phyloP scores from a whole-genome alignment of 257 asterid species.

The Marsdenia floribunda region DNA sequence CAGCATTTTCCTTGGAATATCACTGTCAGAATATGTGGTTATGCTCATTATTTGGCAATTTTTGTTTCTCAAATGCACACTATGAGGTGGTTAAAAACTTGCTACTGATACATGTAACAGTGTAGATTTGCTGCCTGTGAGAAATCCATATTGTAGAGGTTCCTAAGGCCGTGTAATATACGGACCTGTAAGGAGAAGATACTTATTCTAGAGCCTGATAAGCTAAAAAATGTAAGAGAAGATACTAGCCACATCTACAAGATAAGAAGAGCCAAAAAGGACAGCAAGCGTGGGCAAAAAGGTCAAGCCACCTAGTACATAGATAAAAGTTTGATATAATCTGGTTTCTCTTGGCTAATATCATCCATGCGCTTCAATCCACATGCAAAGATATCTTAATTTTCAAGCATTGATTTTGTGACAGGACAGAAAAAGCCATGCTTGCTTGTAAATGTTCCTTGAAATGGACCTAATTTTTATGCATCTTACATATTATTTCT shows the following conservation, averaged over 20 bases:
- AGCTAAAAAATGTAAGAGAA: constrained; percentile 13
- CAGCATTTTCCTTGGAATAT: constrained; percentile 11
- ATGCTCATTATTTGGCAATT: constrained; percentile 10
- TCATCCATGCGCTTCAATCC: constrained; percentile 36
- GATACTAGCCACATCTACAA: constrained; percentile 3
- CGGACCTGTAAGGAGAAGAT: background rate
- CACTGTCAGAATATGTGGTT: constrained; percentile 4
- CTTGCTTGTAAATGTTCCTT: constrained; percentile 19
- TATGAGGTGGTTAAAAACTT: background rate
- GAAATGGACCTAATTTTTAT: constrained; percentile 7
- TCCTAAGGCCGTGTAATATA: constrained; percentile 23
- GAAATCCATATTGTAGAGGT: constrained; percentile 23
- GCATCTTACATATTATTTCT: constrained; percentile 3
- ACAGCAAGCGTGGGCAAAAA: constrained; percentile 21
- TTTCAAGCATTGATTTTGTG: background rate
- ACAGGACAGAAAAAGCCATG: constrained; percentile 18
- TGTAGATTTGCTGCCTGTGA: constrained; percentile 1
- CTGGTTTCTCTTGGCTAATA: constrained; percentile 21
- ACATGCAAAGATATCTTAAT: constrained; percentile 24
- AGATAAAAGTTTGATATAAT: constrained; percentile 27
- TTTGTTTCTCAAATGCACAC: background rate
- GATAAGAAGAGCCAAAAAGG: constrained; percentile 23
- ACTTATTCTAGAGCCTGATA: constrained; percentile 7
- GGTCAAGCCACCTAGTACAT: constrained; percentile 20
- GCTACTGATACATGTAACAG: background rate